Conservation (phyloP, 2,329 filamentous ascomycete species). For the Bipolaris cookei region DNA sequence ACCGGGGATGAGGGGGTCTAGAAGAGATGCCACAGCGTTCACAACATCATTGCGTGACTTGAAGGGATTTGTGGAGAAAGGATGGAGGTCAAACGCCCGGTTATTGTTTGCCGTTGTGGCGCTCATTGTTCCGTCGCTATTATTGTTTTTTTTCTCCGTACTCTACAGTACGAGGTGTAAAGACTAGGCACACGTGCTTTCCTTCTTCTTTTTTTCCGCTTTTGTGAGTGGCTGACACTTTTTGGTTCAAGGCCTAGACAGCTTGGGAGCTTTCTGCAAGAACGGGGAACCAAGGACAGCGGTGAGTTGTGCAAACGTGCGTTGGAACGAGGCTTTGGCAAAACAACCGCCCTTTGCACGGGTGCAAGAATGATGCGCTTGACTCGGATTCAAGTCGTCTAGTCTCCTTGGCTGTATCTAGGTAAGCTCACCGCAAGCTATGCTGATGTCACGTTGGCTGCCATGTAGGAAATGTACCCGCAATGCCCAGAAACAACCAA, state of each 20-base stretch:
- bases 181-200: background rate
- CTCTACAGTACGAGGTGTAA: background rate
- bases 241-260: background rate
- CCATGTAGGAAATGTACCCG: constrained; percentile 7
- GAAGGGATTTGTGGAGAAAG: constrained; percentile 53
- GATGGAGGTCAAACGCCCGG: constrained; percentile 50
- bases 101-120: constrained; percentile 49
- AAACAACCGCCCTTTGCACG: background rate
- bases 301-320: background rate
- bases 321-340: background rate
- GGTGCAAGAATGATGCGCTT: background rate
- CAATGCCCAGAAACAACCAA: constrained; percentile 19
- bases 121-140: constrained; percentile 26
- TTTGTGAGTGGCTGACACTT: background rate
- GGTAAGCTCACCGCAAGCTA: background rate
- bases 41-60: constrained; percentile 52
- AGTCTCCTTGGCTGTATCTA: background rate
- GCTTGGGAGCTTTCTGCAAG: background rate
- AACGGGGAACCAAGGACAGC: background rate
- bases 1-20: constrained; percentile 74
- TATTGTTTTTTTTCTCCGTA: background rate
- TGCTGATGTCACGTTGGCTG: background rate
- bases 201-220: background rate
- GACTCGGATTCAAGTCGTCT: background rate
- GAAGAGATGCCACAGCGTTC: constrained; percentile 57